These are phyloP conservation scores for Neurospora sp. DNA, from an alignment of 495 filamentous ascomycete genomes.

Conservation along the genomic window DNA sequence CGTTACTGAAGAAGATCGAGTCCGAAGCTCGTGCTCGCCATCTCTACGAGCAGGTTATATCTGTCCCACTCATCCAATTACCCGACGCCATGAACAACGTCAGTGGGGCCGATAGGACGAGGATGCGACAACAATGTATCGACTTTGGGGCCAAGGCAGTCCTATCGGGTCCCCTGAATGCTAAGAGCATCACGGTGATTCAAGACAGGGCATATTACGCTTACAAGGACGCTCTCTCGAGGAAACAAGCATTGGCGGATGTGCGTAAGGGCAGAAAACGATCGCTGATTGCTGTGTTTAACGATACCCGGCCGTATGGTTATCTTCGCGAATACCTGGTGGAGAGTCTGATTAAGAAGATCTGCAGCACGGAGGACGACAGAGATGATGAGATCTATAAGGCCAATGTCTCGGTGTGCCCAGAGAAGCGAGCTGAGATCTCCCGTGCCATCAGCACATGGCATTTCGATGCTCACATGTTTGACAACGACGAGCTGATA, in stretches of 20 bases:
- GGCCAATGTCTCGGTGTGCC: constrained; percentile 37
- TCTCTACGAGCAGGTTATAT: constrained; percentile 62
- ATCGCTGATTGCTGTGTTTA: constrained; percentile 85
- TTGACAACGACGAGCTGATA: constrained; percentile 78
- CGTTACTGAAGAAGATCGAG: constrained; percentile 56
- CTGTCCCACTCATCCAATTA: constrained; percentile 52
- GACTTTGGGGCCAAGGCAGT: constrained; percentile 84
- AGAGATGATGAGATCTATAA: constrained; percentile 29
- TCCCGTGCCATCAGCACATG: constrained; percentile 65
- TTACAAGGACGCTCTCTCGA: constrained; percentile 57
- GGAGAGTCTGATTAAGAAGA: constrained; percentile 80
- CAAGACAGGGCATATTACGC: constrained; percentile 75
- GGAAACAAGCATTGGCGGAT: constrained; percentile 56
- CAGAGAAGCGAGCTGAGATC: constrained; percentile 51
- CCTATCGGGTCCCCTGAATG: constrained; percentile 63
- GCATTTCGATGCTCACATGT: constrained; percentile 82
- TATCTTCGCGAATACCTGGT: constrained; percentile 84
- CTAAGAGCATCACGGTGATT: constrained; percentile 57
- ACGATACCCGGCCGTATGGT: constrained; percentile 68
- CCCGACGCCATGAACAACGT: constrained; percentile 26
- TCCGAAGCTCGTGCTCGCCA: constrained; percentile 61
- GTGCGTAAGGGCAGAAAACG: constrained; percentile 64
- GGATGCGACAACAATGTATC: constrained; percentile 52
- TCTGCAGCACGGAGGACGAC: constrained; percentile 60
- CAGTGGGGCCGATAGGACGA: constrained; percentile 30